phyloP scores from a whole-genome alignment of 2,329 filamentous ascomycete genomes.

The Fusarium camptoceras region DNA sequence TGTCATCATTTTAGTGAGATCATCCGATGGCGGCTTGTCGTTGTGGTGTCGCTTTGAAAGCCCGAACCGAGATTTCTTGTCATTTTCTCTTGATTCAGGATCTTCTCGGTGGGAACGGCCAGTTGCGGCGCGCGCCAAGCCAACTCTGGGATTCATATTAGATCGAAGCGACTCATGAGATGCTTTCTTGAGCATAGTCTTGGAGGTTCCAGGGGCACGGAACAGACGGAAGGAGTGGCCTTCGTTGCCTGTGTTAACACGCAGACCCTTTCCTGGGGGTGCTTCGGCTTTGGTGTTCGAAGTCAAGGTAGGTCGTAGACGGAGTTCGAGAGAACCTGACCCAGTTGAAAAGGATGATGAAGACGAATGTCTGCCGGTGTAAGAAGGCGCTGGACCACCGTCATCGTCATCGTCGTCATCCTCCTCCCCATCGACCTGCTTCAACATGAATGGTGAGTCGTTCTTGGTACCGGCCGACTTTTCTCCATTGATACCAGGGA shows the following conservation, averaged over 20 bases:
- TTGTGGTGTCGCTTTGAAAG: conserved; percentile 62
- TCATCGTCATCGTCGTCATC: conserved; percentile 60
- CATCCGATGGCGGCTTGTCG: conserved; percentile 79
- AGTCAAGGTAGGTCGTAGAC: conserved; percentile 84
- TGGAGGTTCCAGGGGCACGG: conserved; percentile 57
- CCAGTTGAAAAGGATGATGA: conserved; percentile 67
- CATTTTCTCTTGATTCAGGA: conserved; percentile 52
- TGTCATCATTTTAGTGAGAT: conserved; percentile 95
- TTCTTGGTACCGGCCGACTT: conserved; percentile 60
- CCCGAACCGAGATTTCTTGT: conserved; percentile 68
- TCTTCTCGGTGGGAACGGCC: conserved; percentile 57
- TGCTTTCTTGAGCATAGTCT: conserved; percentile 62
- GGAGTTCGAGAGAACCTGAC: conserved; percentile 81
- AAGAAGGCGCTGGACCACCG: conserved; percentile 52
- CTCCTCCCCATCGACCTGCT: conserved; percentile 58
- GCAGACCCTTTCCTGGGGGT: conserved; percentile 60
- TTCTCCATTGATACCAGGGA: conserved; percentile 81
- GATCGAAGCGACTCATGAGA: conserved; percentile 68
- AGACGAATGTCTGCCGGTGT: conserved; percentile 56
- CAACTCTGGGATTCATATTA: conserved; percentile 55
- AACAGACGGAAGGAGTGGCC: conserved; percentile 66
- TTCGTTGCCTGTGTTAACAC: conserved; percentile 61
- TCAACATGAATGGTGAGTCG: conserved; percentile 70
- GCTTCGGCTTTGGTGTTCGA: conserved; percentile 59
- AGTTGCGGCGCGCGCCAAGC: conserved; percentile 60